These are phyloP conservation scores for Fusarium pininemorale DNA, from an alignment of 2,329 filamentous ascomycete genomes.

Conservation along the genomic window DNA sequence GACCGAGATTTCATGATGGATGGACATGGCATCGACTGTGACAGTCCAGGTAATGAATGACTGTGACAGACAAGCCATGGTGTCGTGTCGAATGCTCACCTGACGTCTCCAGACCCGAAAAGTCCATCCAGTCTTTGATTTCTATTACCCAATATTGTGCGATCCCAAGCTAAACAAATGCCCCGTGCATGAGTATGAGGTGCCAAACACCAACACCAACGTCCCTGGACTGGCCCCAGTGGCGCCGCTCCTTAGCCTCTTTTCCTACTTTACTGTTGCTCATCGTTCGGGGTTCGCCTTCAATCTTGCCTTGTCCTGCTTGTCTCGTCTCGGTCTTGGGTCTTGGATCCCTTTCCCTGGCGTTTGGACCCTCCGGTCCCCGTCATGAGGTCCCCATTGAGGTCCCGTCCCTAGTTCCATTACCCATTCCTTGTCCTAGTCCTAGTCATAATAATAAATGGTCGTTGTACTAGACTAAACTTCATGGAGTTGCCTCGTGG, in stretches of 20 bases:
- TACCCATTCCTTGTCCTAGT: not conserved
- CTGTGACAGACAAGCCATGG: constrained; percentile 23
- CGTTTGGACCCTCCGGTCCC: constrained; percentile 36
- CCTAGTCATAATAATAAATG: not conserved
- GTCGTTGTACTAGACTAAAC: constrained; percentile 12
- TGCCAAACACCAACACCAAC: constrained; percentile 33
- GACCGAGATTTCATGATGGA: constrained; percentile 4
- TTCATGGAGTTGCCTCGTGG: constrained; percentile 27
- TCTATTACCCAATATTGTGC: constrained; percentile 59
- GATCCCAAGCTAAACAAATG: constrained; percentile 45
- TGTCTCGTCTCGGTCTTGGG: constrained; percentile 11
- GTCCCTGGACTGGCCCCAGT: constrained; percentile 27
- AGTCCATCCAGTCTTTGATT: constrained; percentile 56
- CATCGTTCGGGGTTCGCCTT: constrained; percentile 35
- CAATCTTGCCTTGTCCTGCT: not conserved
- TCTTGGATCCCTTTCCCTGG: constrained; percentile 1
- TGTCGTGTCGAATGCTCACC: constrained; percentile 42
- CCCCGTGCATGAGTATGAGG: constrained; percentile 34
- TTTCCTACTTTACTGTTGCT: constrained; percentile 13
- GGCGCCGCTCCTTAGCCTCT: constrained; percentile 30
- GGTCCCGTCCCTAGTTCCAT: constrained; percentile 24
- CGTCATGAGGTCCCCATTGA: constrained; percentile 36
- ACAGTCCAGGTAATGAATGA: not conserved
- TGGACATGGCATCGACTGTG: not conserved
- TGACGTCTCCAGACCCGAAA: constrained; percentile 37